Conservation (phyloP, 2,329 filamentous ascomycete genomes). For the Dactylellina sp. region DNA sequence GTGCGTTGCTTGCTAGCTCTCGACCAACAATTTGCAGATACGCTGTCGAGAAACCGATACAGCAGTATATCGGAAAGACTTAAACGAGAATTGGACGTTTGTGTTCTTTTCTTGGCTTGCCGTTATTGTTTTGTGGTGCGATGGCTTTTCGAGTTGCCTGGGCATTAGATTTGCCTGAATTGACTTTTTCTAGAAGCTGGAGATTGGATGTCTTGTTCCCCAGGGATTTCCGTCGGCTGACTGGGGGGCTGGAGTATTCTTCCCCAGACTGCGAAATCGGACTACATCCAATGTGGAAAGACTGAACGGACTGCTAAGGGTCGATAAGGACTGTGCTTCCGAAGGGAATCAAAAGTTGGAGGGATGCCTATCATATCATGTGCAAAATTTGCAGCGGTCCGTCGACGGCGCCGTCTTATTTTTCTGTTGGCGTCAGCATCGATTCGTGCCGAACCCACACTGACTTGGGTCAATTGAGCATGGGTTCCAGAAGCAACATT, state of each 20-base stretch:
- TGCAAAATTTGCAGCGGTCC: constrained; percentile 55
- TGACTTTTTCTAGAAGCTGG: constrained; percentile 56
- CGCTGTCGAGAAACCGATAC: constrained; percentile 23
- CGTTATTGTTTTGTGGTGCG: not conserved
- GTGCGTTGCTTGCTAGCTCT: not conserved
- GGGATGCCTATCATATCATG: constrained; percentile 55
- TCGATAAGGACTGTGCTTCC: constrained; percentile 55
- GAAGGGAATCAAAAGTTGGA: constrained; percentile 37
- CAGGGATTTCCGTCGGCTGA: constrained; percentile 52
- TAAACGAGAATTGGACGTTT: constrained; percentile 26
- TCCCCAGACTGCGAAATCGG: constrained; percentile 57
- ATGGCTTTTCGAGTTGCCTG: constrained; percentile 13
- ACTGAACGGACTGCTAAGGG: constrained; percentile 47
- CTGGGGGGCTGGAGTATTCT: constrained; percentile 42
- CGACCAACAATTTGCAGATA: not conserved
- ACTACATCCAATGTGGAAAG: constrained; percentile 53
- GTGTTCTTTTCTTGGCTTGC: constrained; percentile 18
- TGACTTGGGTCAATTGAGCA: constrained; percentile 37
- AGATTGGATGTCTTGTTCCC: constrained; percentile 44
- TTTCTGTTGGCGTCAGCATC: constrained; percentile 50
- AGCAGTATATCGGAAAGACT: constrained; percentile 57
- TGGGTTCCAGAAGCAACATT: constrained; percentile 48
- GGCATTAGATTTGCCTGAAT: constrained; percentile 43
- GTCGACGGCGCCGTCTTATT: constrained; percentile 39
- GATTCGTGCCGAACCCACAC: constrained; percentile 56